Evolutionary conservation across 2,329 filamentous ascomycete species (phyloP), one percentile per base, ranked within the genome.

Genomic region (Fusarium dimerum): DNA sequence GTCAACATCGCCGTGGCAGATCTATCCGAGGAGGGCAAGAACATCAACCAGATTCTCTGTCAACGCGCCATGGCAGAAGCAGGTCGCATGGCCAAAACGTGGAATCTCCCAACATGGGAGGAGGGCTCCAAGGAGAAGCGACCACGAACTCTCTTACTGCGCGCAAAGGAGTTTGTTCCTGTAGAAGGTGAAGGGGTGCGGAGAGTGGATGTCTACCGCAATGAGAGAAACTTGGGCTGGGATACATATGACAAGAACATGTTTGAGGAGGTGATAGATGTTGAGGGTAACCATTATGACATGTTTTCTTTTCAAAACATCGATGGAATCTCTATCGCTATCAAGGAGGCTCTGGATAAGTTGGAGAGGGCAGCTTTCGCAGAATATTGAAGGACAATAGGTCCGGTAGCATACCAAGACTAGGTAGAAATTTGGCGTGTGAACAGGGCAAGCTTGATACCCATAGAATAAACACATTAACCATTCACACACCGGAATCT

Each of bases 251-350:
- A 74, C 18, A 68, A 69, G 29, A 66, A 67, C 18, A 70, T 82
- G 60, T 73, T 84, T 11, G 63, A 66, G 26, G 64, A 73, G 12
- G 70, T 81, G 2, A 53, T 80, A n/a, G 74, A 79, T 11, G 69
- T 82, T 2, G 71, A 78, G 1, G 79, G 80, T 0, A 73, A 82
- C 51, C 81, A 84, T 56, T 84, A 78, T 55, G 72, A 72, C 48
- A 66, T 80, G 39, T 81, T 80, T 59, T 63, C 63, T 2, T 63
- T 60, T 40, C 52, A 65, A 8, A 63, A 63, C 36, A 61, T 71
- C 34, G 49, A 55, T 1, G 63, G 51, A 7, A 71, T 66, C 15
- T 66, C 70, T 16, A 50, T 45, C 43, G 60, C 57, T 12, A 65
- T 73, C 0, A 60, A 54, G 41, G 29, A 53, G 10, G 56, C 51